These are phyloP conservation scores for Eimeria necatrix DNA, from an alignment of 169 alveolate species.

Conservation along the genomic window DNA sequence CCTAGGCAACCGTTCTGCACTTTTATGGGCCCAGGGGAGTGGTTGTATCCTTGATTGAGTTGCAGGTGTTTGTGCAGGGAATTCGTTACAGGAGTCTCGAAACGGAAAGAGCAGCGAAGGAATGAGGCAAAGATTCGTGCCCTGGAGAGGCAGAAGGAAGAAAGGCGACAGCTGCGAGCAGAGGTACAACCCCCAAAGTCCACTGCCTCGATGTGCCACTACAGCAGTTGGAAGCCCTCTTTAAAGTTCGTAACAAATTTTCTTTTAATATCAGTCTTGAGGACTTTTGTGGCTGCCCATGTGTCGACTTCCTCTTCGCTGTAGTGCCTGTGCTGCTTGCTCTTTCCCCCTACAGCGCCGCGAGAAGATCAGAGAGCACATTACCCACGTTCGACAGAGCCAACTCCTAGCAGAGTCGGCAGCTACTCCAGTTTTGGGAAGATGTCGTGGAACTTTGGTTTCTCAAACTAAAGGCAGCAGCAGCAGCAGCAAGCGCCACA, in stretches of 20 bases:
- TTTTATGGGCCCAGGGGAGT: background rate
- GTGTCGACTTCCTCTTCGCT: background rate
- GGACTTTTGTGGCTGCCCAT: background rate
- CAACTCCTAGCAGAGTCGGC: slow-evolving; percentile 50
- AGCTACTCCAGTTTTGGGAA: background rate
- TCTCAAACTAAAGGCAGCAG: background rate
- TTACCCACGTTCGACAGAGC: slow-evolving; percentile 34
- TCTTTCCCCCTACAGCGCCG: slow-evolving; percentile 62
- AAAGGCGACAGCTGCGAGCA: slow-evolving; percentile 60
- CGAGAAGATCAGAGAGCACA: slow-evolving; percentile 62
- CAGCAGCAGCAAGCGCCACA: background rate
- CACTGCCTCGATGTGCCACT: too few species aligned
- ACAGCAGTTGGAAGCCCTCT: too few species aligned
- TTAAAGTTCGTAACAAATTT: too few species aligned
- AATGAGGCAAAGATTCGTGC: slow-evolving; percentile 19
- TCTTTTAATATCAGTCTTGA: background rate
- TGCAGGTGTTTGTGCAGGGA: slow-evolving; percentile 24
- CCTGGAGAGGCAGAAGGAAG: slow-evolving; percentile 53
- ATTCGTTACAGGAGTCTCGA: slow-evolving; percentile 59
- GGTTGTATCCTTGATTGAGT: background rate
- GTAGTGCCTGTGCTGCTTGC: background rate
- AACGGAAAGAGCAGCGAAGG: slow-evolving; percentile 65
- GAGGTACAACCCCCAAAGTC: slow-evolving; percentile 1
- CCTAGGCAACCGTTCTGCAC: background rate
- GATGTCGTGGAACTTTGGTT: too few species aligned